phyloP scores from a whole-genome alignment of 495 filamentous ascomycete species.

The Hypoxylon perforatum region DNA sequence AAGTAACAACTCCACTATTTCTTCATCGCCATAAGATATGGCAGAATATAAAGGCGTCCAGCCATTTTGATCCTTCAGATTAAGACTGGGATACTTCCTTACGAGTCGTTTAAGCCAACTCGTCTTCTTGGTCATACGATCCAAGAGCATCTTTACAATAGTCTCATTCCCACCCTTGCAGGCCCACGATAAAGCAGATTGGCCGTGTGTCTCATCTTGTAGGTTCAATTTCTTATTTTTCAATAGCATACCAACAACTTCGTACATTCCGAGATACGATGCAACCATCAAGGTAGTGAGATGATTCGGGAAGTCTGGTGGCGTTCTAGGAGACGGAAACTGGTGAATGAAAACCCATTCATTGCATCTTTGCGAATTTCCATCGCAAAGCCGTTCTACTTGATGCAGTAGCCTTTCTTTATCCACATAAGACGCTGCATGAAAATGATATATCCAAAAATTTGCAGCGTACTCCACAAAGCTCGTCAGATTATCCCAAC shows the following conservation, averaged over 20 bases:
- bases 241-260: neutral
- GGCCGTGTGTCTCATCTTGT: neutral
- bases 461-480: slow-evolving; percentile 50
- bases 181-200: neutral
- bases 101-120: no score
- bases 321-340: no score
- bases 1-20: neutral
- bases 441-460: slow-evolving; percentile 48
- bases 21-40: neutral
- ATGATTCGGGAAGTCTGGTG: no score
- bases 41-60: neutral
- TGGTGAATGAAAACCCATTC: neutral
- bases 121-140: neutral
- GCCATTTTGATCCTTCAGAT: neutral
- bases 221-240: neutral
- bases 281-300: no score
- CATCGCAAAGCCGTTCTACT: neutral
- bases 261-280: no score
- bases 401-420: neutral
- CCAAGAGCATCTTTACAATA: neutral
- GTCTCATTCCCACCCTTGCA: neutral
- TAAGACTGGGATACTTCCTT: neutral
- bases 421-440: neutral
- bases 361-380: neutral
- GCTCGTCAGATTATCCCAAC: slow-evolving; percentile 1